Conservation (phyloP, 2,329 filamentous ascomycete genomes). For the Plenodomus tracheiphilus region DNA sequence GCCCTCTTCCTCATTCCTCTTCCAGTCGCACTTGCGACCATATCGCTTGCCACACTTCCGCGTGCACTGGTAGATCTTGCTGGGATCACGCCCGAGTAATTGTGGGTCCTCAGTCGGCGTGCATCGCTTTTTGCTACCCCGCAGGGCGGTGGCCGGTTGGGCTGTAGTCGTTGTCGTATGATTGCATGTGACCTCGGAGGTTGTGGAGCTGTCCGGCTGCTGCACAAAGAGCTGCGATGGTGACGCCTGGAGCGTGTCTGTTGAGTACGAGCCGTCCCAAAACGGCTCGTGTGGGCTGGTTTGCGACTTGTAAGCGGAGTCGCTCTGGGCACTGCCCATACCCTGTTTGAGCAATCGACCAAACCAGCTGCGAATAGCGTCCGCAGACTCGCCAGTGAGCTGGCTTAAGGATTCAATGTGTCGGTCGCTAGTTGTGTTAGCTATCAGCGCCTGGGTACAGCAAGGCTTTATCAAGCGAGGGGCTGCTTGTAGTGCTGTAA, state of each 20-base stretch:
- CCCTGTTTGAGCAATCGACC: constrained; percentile 42
- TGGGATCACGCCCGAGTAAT: constrained; percentile 34
- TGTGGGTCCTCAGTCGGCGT: constrained; percentile 35
- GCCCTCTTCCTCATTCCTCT: constrained; percentile 44
- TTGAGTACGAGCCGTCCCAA: constrained; percentile 20
- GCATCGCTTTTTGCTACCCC: constrained; percentile 41
- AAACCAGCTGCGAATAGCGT: constrained; percentile 42
- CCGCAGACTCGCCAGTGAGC: constrained; percentile 38
- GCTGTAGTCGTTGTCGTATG: constrained; percentile 17
- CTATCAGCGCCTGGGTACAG: neutral
- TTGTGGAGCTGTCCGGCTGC: constrained; percentile 13
- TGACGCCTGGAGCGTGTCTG: constrained; percentile 17
- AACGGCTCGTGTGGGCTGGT: constrained; percentile 33
- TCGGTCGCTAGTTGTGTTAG: constrained; percentile 27
- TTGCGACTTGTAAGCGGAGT: constrained; percentile 45
- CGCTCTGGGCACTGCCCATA: constrained; percentile 33
- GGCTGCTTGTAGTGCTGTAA: neutral
- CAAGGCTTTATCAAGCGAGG: neutral
- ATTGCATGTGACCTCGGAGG: constrained; percentile 21
- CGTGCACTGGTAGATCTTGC: constrained; percentile 45
- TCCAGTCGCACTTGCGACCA: constrained; percentile 45
- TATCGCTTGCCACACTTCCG: constrained; percentile 44
- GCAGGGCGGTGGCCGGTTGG: constrained; percentile 19
- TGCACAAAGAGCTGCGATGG: constrained; percentile 10
- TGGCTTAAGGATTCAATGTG: constrained; percentile 43